These are phyloP conservation scores for Hymenoscyphus fructigenus DNA, from an alignment of 2,329 filamentous ascomycete species.

Conservation along the genomic window DNA sequence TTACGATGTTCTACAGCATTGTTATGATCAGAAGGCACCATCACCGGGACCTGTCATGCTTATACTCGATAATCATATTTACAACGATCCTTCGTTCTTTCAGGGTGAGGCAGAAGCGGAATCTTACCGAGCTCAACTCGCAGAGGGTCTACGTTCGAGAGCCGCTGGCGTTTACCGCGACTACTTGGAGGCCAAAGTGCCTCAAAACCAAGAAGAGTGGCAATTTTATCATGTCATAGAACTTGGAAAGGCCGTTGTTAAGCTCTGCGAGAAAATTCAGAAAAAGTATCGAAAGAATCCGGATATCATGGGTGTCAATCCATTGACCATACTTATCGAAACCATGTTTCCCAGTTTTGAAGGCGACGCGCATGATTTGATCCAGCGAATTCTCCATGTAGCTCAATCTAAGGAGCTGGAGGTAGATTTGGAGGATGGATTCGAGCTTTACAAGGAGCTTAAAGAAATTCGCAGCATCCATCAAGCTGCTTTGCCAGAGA, in stretches of 20 bases:
- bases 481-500: slow-evolving; percentile 66
- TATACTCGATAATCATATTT: slow-evolving; percentile 79
- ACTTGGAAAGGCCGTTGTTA: slow-evolving; percentile 81
- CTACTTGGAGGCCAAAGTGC: slow-evolving; percentile 77
- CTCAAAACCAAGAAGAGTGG: slow-evolving; percentile 78
- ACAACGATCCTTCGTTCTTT: slow-evolving; percentile 73
- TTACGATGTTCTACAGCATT: slow-evolving; percentile 81
- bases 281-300: slow-evolving; percentile 89
- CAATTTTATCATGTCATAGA: slow-evolving; percentile 88
- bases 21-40: slow-evolving; percentile 85
- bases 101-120: slow-evolving; percentile 67
- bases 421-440: slow-evolving; percentile 86
- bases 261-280: slow-evolving; percentile 82
- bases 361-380: slow-evolving; percentile 81
- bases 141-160: slow-evolving; percentile 69
- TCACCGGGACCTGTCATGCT: slow-evolving; percentile 75
- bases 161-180: slow-evolving; percentile 78
- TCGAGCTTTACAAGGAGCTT: slow-evolving; percentile 87
- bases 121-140: slow-evolving; percentile 70
- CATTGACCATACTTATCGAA: slow-evolving; percentile 69
- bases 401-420: slow-evolving; percentile 69
- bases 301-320: slow-evolving; percentile 74
- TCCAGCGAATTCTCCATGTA: slow-evolving; percentile 75
- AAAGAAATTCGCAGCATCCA: slow-evolving; percentile 83
- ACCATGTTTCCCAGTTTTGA: slow-evolving; percentile 89